phyloP scores from a whole-genome alignment of 2,329 filamentous ascomycete genomes.

The Calonectria pseudoturangicola region DNA sequence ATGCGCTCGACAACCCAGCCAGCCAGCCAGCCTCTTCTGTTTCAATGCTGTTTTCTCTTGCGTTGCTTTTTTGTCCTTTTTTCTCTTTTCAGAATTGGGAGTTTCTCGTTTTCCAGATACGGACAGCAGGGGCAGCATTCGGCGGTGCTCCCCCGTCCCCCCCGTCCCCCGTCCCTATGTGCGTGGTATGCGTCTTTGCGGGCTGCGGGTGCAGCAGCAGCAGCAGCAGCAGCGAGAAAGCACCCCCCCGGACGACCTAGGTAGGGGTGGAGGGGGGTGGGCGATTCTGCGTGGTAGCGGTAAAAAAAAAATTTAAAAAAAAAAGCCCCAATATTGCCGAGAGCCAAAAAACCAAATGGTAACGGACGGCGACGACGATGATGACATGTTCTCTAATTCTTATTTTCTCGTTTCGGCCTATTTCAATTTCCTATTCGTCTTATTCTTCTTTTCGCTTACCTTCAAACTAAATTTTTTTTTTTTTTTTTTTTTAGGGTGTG shows the following conservation, averaged over 20 bases:
- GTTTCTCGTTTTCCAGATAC: not conserved
- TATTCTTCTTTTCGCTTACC: not conserved
- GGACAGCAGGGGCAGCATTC: not conserved
- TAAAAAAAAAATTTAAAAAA: constrained; percentile 22
- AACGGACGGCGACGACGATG: not conserved
- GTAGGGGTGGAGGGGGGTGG: not conserved
- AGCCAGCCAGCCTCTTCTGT: not conserved
- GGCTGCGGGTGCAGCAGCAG: not conserved
- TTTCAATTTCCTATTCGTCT: not conserved
- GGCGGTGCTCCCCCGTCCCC: not conserved
- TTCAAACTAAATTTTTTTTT: too few species aligned
- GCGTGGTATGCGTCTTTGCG: constrained; percentile 18
- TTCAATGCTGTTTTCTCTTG: not conserved
- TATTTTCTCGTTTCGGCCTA: not conserved
- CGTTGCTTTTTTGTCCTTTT: not conserved
- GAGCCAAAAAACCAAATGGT: not conserved
- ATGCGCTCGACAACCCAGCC: too few species aligned
- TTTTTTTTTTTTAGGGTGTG: too few species aligned
- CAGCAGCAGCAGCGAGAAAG: not conserved
- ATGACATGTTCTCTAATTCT: too few species aligned
- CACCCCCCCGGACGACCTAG: not conserved
- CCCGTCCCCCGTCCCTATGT: not conserved
- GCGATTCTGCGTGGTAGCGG: constrained; percentile 11
- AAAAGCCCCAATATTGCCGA: constrained; percentile 10
- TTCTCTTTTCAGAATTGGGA: not conserved